Conservation (phyloP, 352 stramenopile genomes). For the Pythium biforme region DNA sequence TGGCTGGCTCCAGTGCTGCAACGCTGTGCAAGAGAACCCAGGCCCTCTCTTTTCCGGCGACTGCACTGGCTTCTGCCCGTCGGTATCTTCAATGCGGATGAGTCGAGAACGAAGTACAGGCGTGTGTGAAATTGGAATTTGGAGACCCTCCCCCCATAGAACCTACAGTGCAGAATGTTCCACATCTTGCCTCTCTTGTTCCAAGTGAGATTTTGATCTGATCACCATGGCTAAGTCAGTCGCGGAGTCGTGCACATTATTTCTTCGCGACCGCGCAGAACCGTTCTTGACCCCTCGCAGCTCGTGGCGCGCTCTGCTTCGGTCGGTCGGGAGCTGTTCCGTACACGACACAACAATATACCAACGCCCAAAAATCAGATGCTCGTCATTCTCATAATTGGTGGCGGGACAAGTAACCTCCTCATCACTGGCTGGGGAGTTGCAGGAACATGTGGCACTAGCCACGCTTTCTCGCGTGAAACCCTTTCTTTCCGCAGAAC, state of each 20-base stretch:
- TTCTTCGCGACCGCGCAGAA: no score
- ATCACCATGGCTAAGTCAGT: no score
- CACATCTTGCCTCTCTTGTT: no score
- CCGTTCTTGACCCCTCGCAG: no score
- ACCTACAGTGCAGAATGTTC: background rate
- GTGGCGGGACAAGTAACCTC: constrained; percentile 1
- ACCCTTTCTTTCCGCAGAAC: constrained; percentile 24
- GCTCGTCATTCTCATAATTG: background rate
- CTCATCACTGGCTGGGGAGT: constrained; percentile 8
- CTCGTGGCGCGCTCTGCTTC: no score
- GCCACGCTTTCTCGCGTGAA: constrained; percentile 12
- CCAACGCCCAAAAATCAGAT: constrained; percentile 12
- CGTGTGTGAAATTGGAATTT: background rate
- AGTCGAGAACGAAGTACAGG: background rate
- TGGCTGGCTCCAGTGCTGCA: background rate
- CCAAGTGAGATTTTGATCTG: no score
- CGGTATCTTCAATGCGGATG: constrained; percentile 1
- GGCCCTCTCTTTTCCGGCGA: background rate
- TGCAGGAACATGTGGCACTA: constrained; percentile 10
- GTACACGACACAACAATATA: constrained; percentile 10
- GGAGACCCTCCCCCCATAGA: no score
- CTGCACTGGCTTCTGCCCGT: background rate
- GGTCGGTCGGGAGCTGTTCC: background rate
- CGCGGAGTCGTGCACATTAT: no score
- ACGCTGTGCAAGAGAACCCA: background rate